Evolutionary conservation across 768 basidiomycete genomes (phyloP).

Genomic region (Boletus insuetus): DNA sequence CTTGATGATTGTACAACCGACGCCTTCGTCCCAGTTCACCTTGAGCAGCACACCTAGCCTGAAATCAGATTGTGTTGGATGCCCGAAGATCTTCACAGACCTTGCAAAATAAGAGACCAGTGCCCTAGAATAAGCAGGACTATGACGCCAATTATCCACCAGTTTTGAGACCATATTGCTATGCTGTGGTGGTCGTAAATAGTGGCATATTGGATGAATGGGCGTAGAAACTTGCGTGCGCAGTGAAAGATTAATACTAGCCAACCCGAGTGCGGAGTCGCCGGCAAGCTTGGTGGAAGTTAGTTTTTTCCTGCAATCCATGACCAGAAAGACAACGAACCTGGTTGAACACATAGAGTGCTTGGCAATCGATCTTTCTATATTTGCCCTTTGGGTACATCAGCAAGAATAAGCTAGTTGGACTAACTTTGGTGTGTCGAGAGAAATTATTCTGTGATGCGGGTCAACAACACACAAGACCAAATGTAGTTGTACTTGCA

Average conservation of each 20-base stretch:
- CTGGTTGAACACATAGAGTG: constrained; percentile 48
- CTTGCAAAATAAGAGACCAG: constrained; percentile 69
- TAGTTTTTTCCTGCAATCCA: background rate
- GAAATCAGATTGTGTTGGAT: background rate
- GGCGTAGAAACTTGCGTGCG: constrained; percentile 36
- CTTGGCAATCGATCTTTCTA: constrained; percentile 44
- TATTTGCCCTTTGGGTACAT: background rate
- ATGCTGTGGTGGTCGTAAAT: constrained; percentile 36
- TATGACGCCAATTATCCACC: constrained; percentile 48
- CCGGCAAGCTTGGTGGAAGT: constrained; percentile 36
- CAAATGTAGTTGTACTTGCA: constrained; percentile 30
- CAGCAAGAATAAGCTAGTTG: background rate
- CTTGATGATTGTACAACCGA: constrained; percentile 52
- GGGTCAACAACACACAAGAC: background rate
- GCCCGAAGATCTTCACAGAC: constrained; percentile 25
- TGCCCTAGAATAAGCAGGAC: constrained; percentile 62
- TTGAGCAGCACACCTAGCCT: constrained; percentile 55
- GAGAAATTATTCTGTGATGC: constrained; percentile 29
- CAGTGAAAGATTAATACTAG: constrained; percentile 46
- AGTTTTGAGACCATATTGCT: constrained; percentile 64
- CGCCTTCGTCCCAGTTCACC: constrained; percentile 48
- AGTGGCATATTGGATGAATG: background rate
- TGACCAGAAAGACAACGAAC: constrained; percentile 21
- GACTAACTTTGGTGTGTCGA: constrained; percentile 33
- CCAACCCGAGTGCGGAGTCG: constrained; percentile 42